phyloP scores from a whole-genome alignment of 345 rosid genomes.

The Kernera saxatilis region DNA sequence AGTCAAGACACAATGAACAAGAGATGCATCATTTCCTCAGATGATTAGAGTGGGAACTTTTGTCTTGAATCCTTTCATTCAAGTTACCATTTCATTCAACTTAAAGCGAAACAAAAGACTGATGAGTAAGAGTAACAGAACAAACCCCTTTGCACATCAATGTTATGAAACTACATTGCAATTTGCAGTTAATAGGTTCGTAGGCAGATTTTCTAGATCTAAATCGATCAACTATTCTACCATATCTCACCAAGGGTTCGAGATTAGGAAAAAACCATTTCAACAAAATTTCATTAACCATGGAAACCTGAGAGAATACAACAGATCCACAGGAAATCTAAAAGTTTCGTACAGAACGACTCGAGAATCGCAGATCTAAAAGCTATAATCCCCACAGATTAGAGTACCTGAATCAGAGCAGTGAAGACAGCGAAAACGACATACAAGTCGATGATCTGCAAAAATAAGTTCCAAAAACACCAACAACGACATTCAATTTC shows the following conservation, averaged over 20 bases:
- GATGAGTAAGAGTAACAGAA: not conserved
- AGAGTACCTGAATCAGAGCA: conserved; percentile 75
- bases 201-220: not conserved
- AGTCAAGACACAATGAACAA: not conserved
- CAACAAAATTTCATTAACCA: not conserved
- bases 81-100: not conserved
- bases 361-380: conserved; percentile 19
- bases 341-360: not conserved
- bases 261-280: not conserved
- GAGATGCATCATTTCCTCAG: not conserved
- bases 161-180: not conserved
- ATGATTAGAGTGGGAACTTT: not conserved
- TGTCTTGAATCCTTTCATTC: not conserved
- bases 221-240: not conserved
- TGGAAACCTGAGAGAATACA: not conserved
- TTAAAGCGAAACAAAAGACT: not conserved
- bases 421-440: conserved; percentile 76
- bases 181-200: not conserved
- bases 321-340: not conserved
- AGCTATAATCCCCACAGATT: not conserved
- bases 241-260: not conserved
- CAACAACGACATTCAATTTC: not conserved
- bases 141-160: not conserved
- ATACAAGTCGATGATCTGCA: conserved; percentile 86
- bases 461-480: not conserved